A percentile compares a stretch with the other conserved stretches of the same genome.
Evolutionary conservation across 139 green algal genomes (phyloP).

Genomic region (Chlamydomonas applanata): DNA sequence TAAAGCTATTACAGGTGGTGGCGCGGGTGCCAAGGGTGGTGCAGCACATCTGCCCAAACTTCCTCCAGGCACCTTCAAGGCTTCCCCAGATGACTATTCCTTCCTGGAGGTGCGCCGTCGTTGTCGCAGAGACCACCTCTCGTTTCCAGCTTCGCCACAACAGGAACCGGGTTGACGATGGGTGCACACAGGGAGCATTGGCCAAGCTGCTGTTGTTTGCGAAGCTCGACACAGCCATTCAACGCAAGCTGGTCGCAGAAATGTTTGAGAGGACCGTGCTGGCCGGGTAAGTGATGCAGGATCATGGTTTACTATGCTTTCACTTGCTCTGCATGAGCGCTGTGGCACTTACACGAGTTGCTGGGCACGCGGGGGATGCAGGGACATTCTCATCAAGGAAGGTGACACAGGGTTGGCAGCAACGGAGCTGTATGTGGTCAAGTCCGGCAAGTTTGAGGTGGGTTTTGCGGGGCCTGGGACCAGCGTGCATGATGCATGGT

Average conservation of each 20-base stretch:
- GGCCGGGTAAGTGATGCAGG: constrained; percentile 30
- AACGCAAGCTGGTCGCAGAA: constrained; percentile 67
- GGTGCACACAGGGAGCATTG: constrained; percentile 60
- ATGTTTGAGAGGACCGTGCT: constrained; percentile 62
- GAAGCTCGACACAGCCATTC: constrained; percentile 61
- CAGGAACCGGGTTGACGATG: not conserved
- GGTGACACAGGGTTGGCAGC: constrained; percentile 79
- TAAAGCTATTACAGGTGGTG: constrained; percentile 64
- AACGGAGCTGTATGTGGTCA: constrained; percentile 92
- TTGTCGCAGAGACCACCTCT: not conserved
- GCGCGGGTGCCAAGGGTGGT: constrained; percentile 16
- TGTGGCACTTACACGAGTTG: too few relatives aligned
- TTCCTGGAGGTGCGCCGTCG: constrained; percentile 67
- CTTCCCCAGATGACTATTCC: constrained; percentile 54
- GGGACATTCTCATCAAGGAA: constrained; percentile 92
- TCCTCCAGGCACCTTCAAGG: constrained; percentile 38
- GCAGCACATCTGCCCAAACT: constrained; percentile 43
- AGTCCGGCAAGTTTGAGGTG: constrained; percentile 90
- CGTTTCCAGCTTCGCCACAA: not conserved
- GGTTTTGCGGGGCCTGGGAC: not conserved
- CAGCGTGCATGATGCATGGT: not conserved
- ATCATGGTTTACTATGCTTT: too few relatives aligned
- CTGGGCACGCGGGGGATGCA: too few relatives aligned
- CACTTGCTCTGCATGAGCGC: too few relatives aligned
- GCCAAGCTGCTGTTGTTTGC: constrained; percentile 84